Conservation (phyloP, 2,329 filamentous ascomycete genomes). For the Fusarium pseudonygamai region DNA sequence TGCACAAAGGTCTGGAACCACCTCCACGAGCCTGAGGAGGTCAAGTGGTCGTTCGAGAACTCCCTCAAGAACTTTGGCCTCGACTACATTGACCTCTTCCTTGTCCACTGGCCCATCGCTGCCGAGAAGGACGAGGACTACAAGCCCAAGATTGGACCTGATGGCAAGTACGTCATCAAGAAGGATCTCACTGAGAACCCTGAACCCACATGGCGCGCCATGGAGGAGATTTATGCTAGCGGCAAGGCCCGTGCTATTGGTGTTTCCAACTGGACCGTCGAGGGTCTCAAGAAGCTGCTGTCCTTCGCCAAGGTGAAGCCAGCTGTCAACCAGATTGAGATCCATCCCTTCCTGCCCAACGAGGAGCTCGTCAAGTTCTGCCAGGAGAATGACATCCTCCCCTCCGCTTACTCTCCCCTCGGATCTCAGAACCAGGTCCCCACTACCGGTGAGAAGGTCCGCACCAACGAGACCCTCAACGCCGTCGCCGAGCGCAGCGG, state of each 20-base stretch:
- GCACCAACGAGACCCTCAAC: constrained; percentile 53
- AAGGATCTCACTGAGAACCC: constrained; percentile 51
- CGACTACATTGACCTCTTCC: constrained; percentile 63
- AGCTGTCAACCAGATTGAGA: constrained; percentile 59
- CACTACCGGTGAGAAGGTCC: constrained; percentile 41
- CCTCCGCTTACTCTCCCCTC: constrained; percentile 68
- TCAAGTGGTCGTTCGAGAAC: constrained; percentile 58
- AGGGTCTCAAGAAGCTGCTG: constrained; percentile 48
- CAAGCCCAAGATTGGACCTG: constrained; percentile 55
- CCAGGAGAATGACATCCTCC: constrained; percentile 60
- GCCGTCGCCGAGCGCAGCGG: constrained; percentile 62
- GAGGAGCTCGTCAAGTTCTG: constrained; percentile 63
- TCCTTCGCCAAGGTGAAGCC: constrained; percentile 57
- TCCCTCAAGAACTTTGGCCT: constrained; percentile 60
- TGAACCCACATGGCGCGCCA: constrained; percentile 63
- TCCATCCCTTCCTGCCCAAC: constrained; percentile 53
- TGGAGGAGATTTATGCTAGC: constrained; percentile 58
- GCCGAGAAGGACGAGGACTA: constrained; percentile 55
- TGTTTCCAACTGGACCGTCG: constrained; percentile 61
- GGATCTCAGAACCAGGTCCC: constrained; percentile 60
- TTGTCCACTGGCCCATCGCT: constrained; percentile 60
- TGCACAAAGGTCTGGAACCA: constrained; percentile 72
- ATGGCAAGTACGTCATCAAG: constrained; percentile 60
- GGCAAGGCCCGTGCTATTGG: constrained; percentile 58
- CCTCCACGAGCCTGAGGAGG: constrained; percentile 58